phyloP scores from a whole-genome alignment of 331 rosid genomes.

The Acacia concinna region DNA sequence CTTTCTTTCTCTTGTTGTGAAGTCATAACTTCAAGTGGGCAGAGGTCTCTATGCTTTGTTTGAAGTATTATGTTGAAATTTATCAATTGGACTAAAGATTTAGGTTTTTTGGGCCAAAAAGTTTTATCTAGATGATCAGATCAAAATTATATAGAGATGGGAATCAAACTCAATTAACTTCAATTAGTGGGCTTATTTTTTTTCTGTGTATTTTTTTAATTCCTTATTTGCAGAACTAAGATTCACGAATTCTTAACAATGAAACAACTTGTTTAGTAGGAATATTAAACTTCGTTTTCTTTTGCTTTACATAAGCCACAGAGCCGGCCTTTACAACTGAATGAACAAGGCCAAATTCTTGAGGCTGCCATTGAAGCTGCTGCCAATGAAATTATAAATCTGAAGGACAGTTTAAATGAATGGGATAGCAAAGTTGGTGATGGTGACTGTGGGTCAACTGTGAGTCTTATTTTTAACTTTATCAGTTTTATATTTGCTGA shows the following conservation, averaged over 20 bases:
- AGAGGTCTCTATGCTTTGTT: too few relatives aligned
- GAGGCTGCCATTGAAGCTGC: constrained; percentile 82
- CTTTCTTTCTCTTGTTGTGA: not conserved
- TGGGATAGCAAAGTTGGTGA: constrained; percentile 97
- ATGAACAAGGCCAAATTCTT: constrained; percentile 68
- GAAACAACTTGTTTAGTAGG: not conserved
- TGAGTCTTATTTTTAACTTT: constrained; percentile 43
- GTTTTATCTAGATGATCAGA: not conserved
- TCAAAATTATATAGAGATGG: not conserved
- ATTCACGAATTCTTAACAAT: not conserved
- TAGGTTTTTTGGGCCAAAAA: not conserved
- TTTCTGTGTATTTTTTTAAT: not conserved
- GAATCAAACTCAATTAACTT: not conserved
- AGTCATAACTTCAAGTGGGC: not conserved
- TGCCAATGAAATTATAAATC: constrained; percentile 65
- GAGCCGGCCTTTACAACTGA: constrained; percentile 62
- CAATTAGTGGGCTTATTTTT: not conserved
- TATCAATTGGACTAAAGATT: not conserved
- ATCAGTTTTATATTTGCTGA: constrained; percentile 23
- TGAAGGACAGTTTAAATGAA: constrained; percentile 71
- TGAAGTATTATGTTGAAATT: not conserved
- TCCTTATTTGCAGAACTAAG: not conserved
- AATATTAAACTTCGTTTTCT: constrained; percentile 19
- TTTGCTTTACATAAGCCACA: constrained; percentile 53
- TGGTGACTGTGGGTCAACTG: constrained; percentile 98